Evolutionary conservation across 768 basidiomycete genomes (phyloP), one percentile per base, ranked within the genome.

Genomic region (Lactifluus echinatus): DNA sequence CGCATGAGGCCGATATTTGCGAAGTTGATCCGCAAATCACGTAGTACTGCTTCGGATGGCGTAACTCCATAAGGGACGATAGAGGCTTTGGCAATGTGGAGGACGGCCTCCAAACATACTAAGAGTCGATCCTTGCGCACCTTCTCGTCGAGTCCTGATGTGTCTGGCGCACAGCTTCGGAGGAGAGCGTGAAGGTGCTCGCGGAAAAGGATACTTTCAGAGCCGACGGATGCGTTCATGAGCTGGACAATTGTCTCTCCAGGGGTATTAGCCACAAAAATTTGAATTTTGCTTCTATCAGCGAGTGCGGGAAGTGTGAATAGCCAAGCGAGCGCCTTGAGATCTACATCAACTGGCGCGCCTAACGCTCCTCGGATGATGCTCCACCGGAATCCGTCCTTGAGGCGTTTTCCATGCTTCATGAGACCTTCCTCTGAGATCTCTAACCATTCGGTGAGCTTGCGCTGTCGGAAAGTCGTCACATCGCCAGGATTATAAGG

Each of bases 21-120:
- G 23, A 58, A 58, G n/a, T 53, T 46, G 7, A 21, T 36, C 23
- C 57, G 51, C 31, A 58, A 8, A 24, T 58, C 57, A 15, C 17
- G 8, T 11, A 58, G 40, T 10, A 58, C 14, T 8, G 45, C 24
- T 28, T 42, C 39, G 24, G 40, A 33, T 12, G 3, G 37, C 14
- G n/a, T 24, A 14, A 26, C n/a, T 0, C 47, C 45, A 24, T 34
- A 5, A 2, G 15, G 7, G 40, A 17, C 15, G 14, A 19, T 19
- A 8, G 14, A 47, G 2, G 37, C 50, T 10, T 44, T 52, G 44
- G 33, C 44, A 17, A 42, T 40, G n/a, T n/a, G 57, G 21, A 48
- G 39, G n/a, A 58, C 14, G 7, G 57, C 51, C n/a, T 53, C 33
- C 40, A 53, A 29, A 14, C 57, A 58, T 8, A 49, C 46, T 23